Base-by-base conservation (phyloP, 1,284 basidiomycete species). In the Xerocomus minutiporus region DNA sequence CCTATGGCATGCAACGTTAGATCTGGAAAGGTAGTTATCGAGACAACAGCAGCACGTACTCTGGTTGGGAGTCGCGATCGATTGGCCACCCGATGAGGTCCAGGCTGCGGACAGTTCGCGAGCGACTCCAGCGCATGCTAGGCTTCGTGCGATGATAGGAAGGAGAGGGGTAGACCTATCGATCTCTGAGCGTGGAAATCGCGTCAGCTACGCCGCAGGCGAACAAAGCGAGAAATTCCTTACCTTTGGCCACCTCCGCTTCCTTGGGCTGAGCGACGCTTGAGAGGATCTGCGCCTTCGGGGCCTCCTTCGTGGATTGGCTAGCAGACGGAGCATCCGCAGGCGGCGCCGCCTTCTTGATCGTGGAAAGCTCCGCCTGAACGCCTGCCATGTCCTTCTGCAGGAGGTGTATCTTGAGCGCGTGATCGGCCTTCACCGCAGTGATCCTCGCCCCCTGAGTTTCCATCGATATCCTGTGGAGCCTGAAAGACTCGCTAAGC, bases 371-470 rank as follows among this genome's bases (percentile, higher is more conserved):
- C 13, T 62, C 54, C 11, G 46, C 32, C 35, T 35, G 54, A 32
- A 64, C 38, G 5, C 20, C 36, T 0, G 48, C 60, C 4, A 66
- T 12, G 11, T 51, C 64, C 17, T 52, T 52, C n/a, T 59, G 50
- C 3, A 68, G 40, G 13, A 59, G 48, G 5, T 40, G 29, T 11
- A 66, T 55, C 55, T 49, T 67, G 25, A 47, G 57, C 0, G 62
- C 32, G 7, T 50, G 8, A 9, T 68, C 64, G 15, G 62, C 65
- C 48, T 44, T 64, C 50, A 66, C 42, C 5, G 41, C 50, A 0
- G 54, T 52, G 11, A 62, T 34, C 34, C 58, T 61, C 25, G 60
- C 53, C 1, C 40, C 48, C 4, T 68, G 61, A 9, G 46, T 46
- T 15, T 63, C 64, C 44, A 56, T 34, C 36, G 36, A 51, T 1